A percentile compares a stretch with the other conserved stretches of the same genome.
These are phyloP conservation scores for Suhomyces choctaworum DNA, from an alignment of 1,139 yeast genomes.

Conservation along the genomic window DNA sequence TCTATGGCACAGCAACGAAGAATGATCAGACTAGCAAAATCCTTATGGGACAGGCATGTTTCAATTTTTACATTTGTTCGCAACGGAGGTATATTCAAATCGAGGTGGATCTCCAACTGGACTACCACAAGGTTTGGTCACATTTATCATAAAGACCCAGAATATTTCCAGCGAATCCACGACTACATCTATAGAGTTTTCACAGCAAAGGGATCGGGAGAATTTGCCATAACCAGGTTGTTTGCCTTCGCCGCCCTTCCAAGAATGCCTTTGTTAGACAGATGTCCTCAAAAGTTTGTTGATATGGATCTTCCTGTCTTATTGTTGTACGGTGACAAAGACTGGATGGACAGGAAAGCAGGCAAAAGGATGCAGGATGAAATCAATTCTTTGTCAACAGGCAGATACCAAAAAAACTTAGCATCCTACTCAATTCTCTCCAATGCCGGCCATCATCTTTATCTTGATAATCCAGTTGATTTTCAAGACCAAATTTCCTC, in stretches of 20 bases:
- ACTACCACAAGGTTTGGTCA: conserved; percentile 43
- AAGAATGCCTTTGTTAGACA: conserved; percentile 42
- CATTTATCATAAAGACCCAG: conserved; percentile 30
- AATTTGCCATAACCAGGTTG: conserved; percentile 44
- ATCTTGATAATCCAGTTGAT: conserved; percentile 58
- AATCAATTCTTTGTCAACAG: conserved; percentile 33
- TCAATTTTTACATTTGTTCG: conserved; percentile 43
- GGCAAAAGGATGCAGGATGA: conserved; percentile 42
- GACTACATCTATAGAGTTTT: conserved; percentile 44
- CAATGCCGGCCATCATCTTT: conserved; percentile 64
- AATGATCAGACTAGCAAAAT: conserved; percentile 24
- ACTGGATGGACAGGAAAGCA: conserved; percentile 51
- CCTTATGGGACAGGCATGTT: conserved; percentile 37
- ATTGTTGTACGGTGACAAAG: conserved; percentile 49
- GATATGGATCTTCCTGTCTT: conserved; percentile 42
- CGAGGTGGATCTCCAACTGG: conserved; percentile 42
- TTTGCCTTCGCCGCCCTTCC: conserved; percentile 43
- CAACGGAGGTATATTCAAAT: conserved; percentile 36
- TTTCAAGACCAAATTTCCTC: conserved; percentile 14
- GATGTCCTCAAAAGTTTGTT: conserved; percentile 40
- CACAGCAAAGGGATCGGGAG: conserved; percentile 48
- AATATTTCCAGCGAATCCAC: conserved; percentile 36
- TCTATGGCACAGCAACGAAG: conserved; percentile 17
- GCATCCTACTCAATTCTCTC: conserved; percentile 34
- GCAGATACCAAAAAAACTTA: conserved; percentile 17